A percentile compares a stretch with the other conserved stretches of the same genome.
phyloP scores from a whole-genome alignment of 148 eudicot genomes.

The Rhododendron griersonianum region DNA sequence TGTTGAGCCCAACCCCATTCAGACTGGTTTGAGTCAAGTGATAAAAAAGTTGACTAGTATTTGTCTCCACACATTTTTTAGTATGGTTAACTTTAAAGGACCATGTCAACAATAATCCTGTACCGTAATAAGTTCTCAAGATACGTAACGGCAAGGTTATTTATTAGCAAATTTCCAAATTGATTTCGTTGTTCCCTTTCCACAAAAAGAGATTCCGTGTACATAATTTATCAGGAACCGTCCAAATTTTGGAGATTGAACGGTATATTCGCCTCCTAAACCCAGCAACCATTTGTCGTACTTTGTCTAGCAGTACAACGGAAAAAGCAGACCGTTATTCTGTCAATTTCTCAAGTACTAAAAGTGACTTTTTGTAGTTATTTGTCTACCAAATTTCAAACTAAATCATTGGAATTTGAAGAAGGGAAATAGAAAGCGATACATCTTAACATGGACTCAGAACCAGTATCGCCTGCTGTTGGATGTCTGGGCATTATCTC shows the following conservation, averaged over 20 bases:
- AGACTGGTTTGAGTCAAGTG: background rate
- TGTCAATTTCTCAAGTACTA: background rate
- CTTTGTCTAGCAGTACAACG: background rate
- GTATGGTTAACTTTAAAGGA: background rate
- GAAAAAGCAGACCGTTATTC: background rate
- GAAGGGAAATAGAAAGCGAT: background rate
- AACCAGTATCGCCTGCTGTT: background rate
- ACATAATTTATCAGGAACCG: background rate
- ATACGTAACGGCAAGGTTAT: background rate
- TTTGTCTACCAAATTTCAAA: background rate
- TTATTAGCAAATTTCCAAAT: background rate
- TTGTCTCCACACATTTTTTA: background rate
- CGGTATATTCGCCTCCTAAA: background rate
- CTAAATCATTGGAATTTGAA: background rate
- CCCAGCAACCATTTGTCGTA: background rate
- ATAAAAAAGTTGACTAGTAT: background rate
- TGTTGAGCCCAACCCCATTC: too few species aligned
- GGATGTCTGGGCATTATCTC: background rate
- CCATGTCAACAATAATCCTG: background rate
- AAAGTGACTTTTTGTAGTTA: background rate
- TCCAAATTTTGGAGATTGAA: background rate
- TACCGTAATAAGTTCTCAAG: background rate
- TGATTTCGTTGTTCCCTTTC: background rate
- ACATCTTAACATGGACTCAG: background rate
- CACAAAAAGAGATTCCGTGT: background rate